A percentile compares a stretch with the other conserved stretches of the same genome.
Conservation (phyloP, 495 filamentous ascomycete genomes). For the Penicillium herquei region DNA sequence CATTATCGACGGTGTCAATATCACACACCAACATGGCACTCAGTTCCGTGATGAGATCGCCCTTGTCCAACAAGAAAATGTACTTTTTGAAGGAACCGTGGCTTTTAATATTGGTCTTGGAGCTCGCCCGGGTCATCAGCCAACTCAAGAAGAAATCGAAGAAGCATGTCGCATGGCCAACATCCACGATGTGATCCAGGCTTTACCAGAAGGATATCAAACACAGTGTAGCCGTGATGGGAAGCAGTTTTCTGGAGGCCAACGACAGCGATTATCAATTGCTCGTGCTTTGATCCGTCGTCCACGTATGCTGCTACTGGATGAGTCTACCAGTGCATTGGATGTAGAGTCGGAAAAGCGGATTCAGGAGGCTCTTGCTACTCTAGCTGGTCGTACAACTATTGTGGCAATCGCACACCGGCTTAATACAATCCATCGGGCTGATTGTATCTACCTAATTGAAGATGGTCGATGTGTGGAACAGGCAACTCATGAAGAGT, state of each 20-base stretch:
- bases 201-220: conserved; percentile 59
- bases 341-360: conserved; percentile 69
- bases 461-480: conserved; percentile 66
- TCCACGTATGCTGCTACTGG: conserved; percentile 66
- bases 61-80: conserved; percentile 54
- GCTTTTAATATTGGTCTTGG: conserved; percentile 54
- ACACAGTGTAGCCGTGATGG: conserved; percentile 64
- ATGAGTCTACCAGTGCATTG: conserved; percentile 72
- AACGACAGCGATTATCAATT: conserved; percentile 74
- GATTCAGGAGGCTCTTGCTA: conserved; percentile 66
- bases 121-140: conserved; percentile 39
- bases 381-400: conserved; percentile 66
- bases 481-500: conserved; percentile 63
- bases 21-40: conserved; percentile 33
- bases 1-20: conserved; percentile 38
- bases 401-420: conserved; percentile 75
- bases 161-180: conserved; percentile 55
- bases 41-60: conserved; percentile 50
- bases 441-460: conserved; percentile 72
- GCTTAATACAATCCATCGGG: conserved; percentile 69
- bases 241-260: conserved; percentile 65
- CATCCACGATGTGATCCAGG: conserved; percentile 56
- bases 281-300: conserved; percentile 69
- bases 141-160: conserved; percentile 51
- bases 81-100: conserved; percentile 52